Evolutionary conservation across 2,329 filamentous ascomycete genomes (phyloP).

Genomic region (Exophiala calicioides): DNA sequence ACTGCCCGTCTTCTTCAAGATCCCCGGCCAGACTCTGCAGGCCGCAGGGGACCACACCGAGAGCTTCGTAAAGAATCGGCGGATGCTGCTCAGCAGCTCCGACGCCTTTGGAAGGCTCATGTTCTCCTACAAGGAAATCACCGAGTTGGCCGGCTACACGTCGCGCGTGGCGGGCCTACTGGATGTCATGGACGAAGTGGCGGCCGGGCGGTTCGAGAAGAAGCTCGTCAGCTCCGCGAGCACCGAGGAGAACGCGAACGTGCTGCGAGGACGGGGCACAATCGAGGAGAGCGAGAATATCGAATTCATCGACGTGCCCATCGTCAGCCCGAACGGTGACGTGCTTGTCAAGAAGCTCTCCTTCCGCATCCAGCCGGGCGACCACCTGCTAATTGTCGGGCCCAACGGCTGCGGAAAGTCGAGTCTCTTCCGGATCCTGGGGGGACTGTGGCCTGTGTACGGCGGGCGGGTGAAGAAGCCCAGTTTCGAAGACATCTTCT

Average conservation of each 20-base stretch:
- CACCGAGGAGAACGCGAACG: conserved; percentile 76
- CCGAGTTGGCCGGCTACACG: conserved; percentile 92
- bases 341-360: conserved; percentile 82
- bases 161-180: conserved; percentile 86
- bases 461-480: conserved; percentile 92
- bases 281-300: conserved; percentile 82
- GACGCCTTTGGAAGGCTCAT: conserved; percentile 95
- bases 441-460: conserved; percentile 96
- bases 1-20: conserved; percentile 91
- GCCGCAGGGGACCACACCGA: conserved; percentile 58
- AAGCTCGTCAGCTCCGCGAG: conserved; percentile 88
- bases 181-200: conserved; percentile 92
- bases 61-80: conserved; percentile 87
- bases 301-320: conserved; percentile 84
- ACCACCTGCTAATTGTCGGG: conserved; percentile 91
- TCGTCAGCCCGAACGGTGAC: conserved; percentile 95
- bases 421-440: conserved; percentile 91
- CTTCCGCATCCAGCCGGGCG: conserved; percentile 81
- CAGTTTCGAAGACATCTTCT: conserved; percentile 90
- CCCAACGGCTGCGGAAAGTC: conserved; percentile 98
- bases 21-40: conserved; percentile 66
- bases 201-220: conserved; percentile 90
- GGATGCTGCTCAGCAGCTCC: conserved; percentile 88
- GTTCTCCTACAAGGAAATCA: conserved; percentile 98
- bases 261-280: conserved; percentile 78